Percentiles rank a stretch among this genome's conserved stretches.
Evolutionary conservation across 2,329 filamentous ascomycete genomes (phyloP).

Genomic region (Coniochaeta hoffmannii): DNA sequence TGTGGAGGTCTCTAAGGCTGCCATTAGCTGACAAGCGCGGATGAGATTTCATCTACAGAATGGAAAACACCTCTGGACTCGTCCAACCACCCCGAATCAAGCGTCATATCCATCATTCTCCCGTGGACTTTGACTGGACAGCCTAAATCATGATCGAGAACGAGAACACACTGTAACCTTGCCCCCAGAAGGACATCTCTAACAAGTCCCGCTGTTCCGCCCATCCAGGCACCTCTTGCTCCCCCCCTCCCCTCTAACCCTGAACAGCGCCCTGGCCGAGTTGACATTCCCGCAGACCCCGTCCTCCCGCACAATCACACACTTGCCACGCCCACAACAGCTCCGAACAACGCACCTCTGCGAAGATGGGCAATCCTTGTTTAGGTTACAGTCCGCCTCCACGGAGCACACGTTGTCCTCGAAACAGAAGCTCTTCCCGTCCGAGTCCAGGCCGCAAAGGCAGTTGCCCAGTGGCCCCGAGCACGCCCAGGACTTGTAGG

Average conservation of each 20-base stretch:
- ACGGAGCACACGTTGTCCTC: slow-evolving; percentile 8
- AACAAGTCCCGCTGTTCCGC: neutral
- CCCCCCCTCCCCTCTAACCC: neutral
- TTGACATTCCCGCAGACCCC: neutral
- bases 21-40: neutral
- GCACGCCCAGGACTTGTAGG: slow-evolving; percentile 9
- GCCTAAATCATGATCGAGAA: neutral
- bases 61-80: neutral
- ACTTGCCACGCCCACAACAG: slow-evolving; percentile 9
- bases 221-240: neutral
- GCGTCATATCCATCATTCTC: too few species aligned
- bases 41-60: neutral
- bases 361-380: slow-evolving; percentile 3
- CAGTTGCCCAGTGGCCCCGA: slow-evolving; percentile 8
- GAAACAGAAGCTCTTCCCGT: slow-evolving; percentile 10
- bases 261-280: neutral
- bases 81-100: too few species aligned
- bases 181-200: neutral
- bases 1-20: neutral
- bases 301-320: slow-evolving; percentile 1
- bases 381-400: slow-evolving; percentile 5
- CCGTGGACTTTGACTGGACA: neutral
- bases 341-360: slow-evolving; percentile 7
- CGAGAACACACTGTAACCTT: neutral
- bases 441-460: slow-evolving; percentile 9